These are phyloP conservation scores for Peterozyma toletana DNA, from an alignment of 805 yeast genomes.

Conservation along the genomic window DNA sequence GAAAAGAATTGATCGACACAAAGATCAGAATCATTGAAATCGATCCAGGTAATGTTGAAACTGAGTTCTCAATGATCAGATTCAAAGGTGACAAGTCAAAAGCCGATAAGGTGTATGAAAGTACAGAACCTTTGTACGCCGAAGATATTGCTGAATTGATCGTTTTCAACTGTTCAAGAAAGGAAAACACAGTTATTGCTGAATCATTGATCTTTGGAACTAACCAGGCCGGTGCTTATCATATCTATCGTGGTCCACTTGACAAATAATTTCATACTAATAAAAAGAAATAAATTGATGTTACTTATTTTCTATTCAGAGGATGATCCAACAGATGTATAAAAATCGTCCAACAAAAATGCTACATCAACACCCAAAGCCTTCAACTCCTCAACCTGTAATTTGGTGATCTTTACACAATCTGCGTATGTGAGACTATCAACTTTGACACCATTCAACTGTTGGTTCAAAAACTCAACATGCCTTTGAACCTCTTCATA, in stretches of 20 bases:
- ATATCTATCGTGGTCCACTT: slow-evolving; percentile 28
- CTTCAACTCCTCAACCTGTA: slow-evolving; percentile 58
- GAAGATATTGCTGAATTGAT: slow-evolving; percentile 57
- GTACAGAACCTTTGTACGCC: slow-evolving; percentile 48
- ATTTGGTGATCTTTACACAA: slow-evolving; percentile 45
- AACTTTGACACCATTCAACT: slow-evolving; percentile 55
- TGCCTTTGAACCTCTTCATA: slow-evolving; percentile 55
- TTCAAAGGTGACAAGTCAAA: slow-evolving; percentile 47
- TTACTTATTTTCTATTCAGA: not conserved
- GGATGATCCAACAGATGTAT: slow-evolving; percentile 1
- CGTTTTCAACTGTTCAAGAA: slow-evolving; percentile 51
- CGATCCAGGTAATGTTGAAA: slow-evolving; percentile 67
- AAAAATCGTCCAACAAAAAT: slow-evolving; percentile 45
- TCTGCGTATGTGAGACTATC: slow-evolving; percentile 43
- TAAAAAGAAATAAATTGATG: not conserved
- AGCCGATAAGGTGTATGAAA: slow-evolving; percentile 50
- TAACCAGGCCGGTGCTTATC: slow-evolving; percentile 65
- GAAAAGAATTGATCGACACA: slow-evolving; percentile 71
- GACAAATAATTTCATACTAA: not conserved
- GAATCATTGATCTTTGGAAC: slow-evolving; percentile 71
- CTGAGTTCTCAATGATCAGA: slow-evolving; percentile 57
- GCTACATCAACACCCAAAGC: slow-evolving; percentile 68
- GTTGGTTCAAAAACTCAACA: slow-evolving; percentile 54
- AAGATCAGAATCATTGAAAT: slow-evolving; percentile 59
- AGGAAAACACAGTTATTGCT: slow-evolving; percentile 52